phyloP scores from a whole-genome alignment of 352 stramenopile species.

The Sclerospora graminicola region DNA sequence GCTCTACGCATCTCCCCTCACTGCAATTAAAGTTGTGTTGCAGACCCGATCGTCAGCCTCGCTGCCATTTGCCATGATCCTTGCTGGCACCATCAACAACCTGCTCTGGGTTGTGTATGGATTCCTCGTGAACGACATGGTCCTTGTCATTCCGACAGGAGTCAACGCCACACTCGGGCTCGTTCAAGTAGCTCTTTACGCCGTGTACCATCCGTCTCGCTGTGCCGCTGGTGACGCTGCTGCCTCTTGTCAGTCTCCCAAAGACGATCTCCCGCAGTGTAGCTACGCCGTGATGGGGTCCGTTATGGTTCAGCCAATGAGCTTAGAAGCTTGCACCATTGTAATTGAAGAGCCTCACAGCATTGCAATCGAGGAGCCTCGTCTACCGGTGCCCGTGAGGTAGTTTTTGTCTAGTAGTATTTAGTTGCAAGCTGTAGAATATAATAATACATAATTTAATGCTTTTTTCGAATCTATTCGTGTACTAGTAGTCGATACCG shows the following conservation, averaged over 20 bases:
- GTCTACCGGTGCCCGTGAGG: no score
- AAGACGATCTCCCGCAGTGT: slow-evolving; percentile 11
- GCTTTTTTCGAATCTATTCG: no score
- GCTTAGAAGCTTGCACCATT: slow-evolving; percentile 25
- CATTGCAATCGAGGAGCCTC: not conserved
- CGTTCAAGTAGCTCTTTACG: slow-evolving; percentile 49
- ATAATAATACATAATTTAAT: no score
- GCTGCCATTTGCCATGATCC: slow-evolving; percentile 54
- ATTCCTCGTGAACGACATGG: slow-evolving; percentile 32
- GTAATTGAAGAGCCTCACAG: slow-evolving; percentile 12
- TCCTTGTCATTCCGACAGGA: slow-evolving; percentile 39
- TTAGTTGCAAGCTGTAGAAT: no score
- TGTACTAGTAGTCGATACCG: no score
- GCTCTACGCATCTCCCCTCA: slow-evolving; percentile 58
- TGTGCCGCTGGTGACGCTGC: slow-evolving; percentile 6
- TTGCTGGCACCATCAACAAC: slow-evolving; percentile 60
- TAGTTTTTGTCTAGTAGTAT: no score
- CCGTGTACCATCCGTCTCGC: slow-evolving; percentile 37
- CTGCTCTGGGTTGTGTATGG: slow-evolving; percentile 66
- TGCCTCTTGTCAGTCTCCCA: slow-evolving; percentile 8
- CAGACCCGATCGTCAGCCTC: slow-evolving; percentile 41
- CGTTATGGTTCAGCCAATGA: slow-evolving; percentile 4
- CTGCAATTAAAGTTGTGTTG: slow-evolving; percentile 41
- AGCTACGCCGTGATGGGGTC: slow-evolving; percentile 16
- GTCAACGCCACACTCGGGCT: slow-evolving; percentile 39